phyloP scores from a whole-genome alignment of 2,329 filamentous ascomycete genomes.

The Tolypocladium ovalisporum region DNA sequence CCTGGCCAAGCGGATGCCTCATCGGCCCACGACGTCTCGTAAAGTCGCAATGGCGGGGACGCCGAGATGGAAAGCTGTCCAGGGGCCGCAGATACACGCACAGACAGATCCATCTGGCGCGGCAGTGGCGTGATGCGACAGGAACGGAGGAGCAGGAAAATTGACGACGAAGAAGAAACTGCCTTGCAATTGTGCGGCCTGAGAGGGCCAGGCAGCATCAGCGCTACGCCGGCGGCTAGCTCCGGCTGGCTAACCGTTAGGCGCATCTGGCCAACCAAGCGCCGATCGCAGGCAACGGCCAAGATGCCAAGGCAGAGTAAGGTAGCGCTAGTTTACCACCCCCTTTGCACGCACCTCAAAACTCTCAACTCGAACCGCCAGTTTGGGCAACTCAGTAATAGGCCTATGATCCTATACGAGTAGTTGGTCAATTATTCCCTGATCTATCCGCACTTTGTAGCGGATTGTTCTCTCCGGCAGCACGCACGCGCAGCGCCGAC shows the following conservation, averaged over 20 bases:
- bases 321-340: not conserved
- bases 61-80: not conserved
- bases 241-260: not conserved
- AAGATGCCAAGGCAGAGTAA: too few relatives aligned
- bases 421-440: too few relatives aligned
- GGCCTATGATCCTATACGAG: too few relatives aligned
- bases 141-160: not conserved
- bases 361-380: too few relatives aligned
- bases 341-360: too few relatives aligned
- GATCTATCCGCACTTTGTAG: too few relatives aligned
- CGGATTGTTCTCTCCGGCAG: not conserved
- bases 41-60: not conserved
- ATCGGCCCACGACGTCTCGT: too few relatives aligned
- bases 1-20: not conserved
- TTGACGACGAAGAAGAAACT: not conserved
- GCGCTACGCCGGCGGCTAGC: too few relatives aligned
- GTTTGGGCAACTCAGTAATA: too few relatives aligned
- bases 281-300: not conserved
- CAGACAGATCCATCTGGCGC: not conserved
- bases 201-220: not conserved
- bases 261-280: not conserved
- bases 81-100: not conserved
- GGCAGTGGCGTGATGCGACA: not conserved
- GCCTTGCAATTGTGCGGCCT: not conserved
- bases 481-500: too few relatives aligned